These are phyloP conservation scores for Eucalyptus microcorys DNA, from an alignment of 345 rosid species.

Conservation along the genomic window DNA sequence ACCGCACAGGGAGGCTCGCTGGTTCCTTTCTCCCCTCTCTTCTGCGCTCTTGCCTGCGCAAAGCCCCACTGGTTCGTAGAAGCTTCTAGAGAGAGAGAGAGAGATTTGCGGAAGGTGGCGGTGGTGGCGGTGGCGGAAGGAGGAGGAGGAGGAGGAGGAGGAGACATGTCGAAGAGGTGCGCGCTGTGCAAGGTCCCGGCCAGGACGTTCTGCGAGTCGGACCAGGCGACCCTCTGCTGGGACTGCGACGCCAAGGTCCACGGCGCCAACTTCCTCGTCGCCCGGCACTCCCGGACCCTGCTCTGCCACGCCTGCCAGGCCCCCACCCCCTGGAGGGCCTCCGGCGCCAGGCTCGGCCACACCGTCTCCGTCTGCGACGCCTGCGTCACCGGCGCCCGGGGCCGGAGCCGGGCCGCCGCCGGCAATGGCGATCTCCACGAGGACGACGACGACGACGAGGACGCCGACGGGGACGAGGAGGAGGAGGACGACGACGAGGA, in stretches of 20 bases:
- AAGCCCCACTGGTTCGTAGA: neutral
- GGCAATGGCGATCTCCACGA: neutral
- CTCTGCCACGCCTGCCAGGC: slow-evolving; percentile 45
- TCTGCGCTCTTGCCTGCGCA: neutral
- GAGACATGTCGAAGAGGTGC: slow-evolving; percentile 30
- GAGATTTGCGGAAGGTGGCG: neutral
- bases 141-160: neutral
- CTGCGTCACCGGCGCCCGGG: slow-evolving; percentile 11
- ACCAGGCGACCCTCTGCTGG: slow-evolving; percentile 68
- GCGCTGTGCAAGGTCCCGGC: slow-evolving; percentile 50
- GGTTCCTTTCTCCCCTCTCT: neutral
- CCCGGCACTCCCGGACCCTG: slow-evolving; percentile 41
- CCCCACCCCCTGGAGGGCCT: slow-evolving; percentile 51
- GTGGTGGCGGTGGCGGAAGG: neutral
- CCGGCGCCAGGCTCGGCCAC: slow-evolving; percentile 40
- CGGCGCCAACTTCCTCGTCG: slow-evolving; percentile 73
- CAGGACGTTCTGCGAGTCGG: slow-evolving; percentile 50
- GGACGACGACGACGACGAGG: slow-evolving; percentile 2
- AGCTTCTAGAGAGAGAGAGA: neutral
- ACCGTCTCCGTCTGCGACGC: slow-evolving; percentile 36
- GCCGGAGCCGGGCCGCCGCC: neutral
- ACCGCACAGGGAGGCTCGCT: neutral
- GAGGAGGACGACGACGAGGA: neutral
- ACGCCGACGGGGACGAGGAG: neutral
- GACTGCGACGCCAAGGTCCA: slow-evolving; percentile 57